Evolutionary conservation across 2,329 filamentous ascomycete species (phyloP), one percentile per base, ranked within the genome.

Genomic region (Ophiostoma pallidulum): DNA sequence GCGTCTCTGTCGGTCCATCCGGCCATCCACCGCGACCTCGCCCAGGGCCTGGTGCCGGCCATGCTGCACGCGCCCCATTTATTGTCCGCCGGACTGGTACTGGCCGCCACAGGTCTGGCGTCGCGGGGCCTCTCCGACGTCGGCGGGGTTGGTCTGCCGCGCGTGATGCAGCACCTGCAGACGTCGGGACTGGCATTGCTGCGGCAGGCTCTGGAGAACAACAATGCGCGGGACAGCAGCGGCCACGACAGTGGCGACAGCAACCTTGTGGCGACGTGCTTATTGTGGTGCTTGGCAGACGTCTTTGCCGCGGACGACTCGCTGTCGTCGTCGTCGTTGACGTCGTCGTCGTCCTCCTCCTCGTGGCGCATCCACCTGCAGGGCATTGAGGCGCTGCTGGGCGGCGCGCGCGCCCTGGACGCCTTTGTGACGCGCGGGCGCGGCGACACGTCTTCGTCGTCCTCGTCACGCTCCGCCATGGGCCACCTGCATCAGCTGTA

Each of bases 311-410:
- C 38, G n/a, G 36, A 22, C 13, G 20, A 6, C 18, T 4, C 37
- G 12, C 20, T 31, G 9, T 14, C 29, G 10, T 6, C 6, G n/a
- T 13, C 31, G 14, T 14, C 31, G 13, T 33, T 13, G 13, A 4
- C 6, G 31, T 13, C 31, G 7, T 16, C 47, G 14, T 10, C 41
- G 4, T 31, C 44, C 1, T 29, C 45, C 7, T 33, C 32, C 3
- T 50, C 50, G 5, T 52, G 50, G 50, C 47, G 47, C 14, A 47
- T 52, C 26, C 50, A 52, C 19, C 47, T 52, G 5, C 43, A 50
- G n/a, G 50, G 50, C 8, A 44, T 47, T 26, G 24, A 52, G 29
- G 50, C 50, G 7, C 12, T 52, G 24, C 44, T 52, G 16, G 44
- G 37, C 5, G 50, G 44, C 19, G 48, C 41, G n/a, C 35, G 41